Percentiles rank a stretch among this genome's conserved stretches.
Conservation (phyloP, 768 basidiomycete species). For the Rhodosporidiobolus odoratus region DNA sequence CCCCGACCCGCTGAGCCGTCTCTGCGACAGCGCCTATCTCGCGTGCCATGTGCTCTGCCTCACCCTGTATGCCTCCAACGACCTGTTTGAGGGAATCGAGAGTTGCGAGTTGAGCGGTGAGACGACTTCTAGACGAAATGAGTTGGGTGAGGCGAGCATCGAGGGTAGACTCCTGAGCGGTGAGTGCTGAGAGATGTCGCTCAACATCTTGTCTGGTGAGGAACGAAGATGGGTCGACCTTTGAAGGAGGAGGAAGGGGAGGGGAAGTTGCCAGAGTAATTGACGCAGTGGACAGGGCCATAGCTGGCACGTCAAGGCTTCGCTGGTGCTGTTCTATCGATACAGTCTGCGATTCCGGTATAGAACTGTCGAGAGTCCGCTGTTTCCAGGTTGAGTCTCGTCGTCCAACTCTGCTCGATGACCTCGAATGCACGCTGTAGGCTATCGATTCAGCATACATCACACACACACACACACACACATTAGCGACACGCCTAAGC, state of each 20-base stretch:
- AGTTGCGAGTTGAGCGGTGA: conserved; percentile 13
- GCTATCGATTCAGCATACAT: no score
- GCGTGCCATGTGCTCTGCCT: conserved; percentile 18
- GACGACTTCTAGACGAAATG: conserved; percentile 15
- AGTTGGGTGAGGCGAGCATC: conserved; percentile 21
- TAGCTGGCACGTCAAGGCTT: no score
- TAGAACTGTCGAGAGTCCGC: no score
- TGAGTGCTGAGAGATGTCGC: conserved; percentile 6
- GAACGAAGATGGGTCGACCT: conserved; percentile 12
- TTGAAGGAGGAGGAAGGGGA: not conserved
- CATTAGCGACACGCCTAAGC: no score
- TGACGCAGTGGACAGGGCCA: no score
- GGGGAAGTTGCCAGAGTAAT: not conserved
- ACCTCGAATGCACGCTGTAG: no score
- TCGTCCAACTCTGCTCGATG: no score
- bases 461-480: no score
- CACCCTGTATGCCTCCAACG: conserved; percentile 23
- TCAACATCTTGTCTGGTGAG: conserved; percentile 23
- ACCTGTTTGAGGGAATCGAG: conserved; percentile 17
- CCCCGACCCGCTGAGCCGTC: conserved; percentile 84
- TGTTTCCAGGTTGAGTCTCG: no score
- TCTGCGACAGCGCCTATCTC: conserved; percentile 22
- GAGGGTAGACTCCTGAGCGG: conserved; percentile 18
- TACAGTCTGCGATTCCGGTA: no score
- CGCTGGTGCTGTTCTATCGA: no score